These are phyloP conservation scores for Phaeosphaeriaceae sp. DNA, from an alignment of 2,329 filamentous ascomycete species.

Conservation along the genomic window DNA sequence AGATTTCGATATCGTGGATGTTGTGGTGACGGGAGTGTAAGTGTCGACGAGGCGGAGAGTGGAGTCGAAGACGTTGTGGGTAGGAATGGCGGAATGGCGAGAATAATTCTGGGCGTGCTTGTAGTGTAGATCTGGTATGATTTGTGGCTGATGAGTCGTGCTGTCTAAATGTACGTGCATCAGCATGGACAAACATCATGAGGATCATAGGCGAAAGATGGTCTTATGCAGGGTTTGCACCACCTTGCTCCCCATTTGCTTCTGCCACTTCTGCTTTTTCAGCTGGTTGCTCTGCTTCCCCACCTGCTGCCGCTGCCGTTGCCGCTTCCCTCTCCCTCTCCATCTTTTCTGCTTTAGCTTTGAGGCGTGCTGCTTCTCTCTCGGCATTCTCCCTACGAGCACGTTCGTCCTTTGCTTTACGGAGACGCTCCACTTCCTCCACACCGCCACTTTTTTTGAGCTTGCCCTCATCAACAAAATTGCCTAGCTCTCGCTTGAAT, in stretches of 20 bases:
- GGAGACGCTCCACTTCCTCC: conserved; percentile 87
- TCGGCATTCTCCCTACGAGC: conserved; percentile 77
- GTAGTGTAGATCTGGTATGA: conserved; percentile 17
- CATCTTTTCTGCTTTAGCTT: conserved; percentile 54
- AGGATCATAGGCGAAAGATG: conserved; percentile 21
- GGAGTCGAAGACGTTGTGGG: conserved; percentile 12
- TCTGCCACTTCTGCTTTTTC: conserved; percentile 24
- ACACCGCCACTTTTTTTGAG: conserved; percentile 96
- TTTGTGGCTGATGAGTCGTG: conserved; percentile 25
- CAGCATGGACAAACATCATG: conserved; percentile 27
- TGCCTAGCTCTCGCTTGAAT: conserved; percentile 82
- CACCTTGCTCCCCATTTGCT: conserved; percentile 43
- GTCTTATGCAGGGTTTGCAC: conserved; percentile 41
- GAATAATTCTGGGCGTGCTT: not conserved
- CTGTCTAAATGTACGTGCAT: conserved; percentile 27
- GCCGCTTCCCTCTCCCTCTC: conserved; percentile 40
- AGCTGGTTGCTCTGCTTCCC: conserved; percentile 21
- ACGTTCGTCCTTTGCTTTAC: conserved; percentile 84
- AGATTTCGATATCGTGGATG: conserved; percentile 14
- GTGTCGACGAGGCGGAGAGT: not conserved
- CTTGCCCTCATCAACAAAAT: conserved; percentile 87
- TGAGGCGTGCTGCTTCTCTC: conserved; percentile 56
- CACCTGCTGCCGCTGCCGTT: conserved; percentile 32
- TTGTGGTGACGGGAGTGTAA: too few relatives aligned
- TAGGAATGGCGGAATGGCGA: conserved; percentile 1